phyloP scores from a whole-genome alignment of 768 basidiomycete species.

The Podaxis sp. region DNA sequence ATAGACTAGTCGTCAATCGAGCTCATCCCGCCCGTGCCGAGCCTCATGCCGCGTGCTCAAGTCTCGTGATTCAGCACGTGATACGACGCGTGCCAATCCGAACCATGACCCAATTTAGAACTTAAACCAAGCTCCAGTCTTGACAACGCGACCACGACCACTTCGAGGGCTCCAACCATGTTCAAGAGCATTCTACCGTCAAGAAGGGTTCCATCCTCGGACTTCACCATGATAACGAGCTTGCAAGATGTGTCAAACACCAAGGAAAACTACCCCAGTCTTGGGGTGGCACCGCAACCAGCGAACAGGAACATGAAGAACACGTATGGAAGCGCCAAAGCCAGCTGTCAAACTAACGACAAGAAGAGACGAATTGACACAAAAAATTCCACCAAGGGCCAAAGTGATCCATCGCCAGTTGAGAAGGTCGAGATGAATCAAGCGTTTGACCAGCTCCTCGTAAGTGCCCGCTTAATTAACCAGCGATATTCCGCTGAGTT shows the following conservation, averaged over 20 bases:
- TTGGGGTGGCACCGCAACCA: slow-evolving; percentile 21
- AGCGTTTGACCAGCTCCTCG: slow-evolving; percentile 82
- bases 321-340: slow-evolving; percentile 33
- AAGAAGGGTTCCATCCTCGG: slow-evolving; percentile 62
- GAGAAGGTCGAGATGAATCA: slow-evolving; percentile 48
- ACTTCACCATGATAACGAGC: slow-evolving; percentile 72
- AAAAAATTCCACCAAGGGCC: slow-evolving; percentile 25
- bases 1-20: background rate
- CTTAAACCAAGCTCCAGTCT: slow-evolving; percentile 22
- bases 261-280: slow-evolving; percentile 67
- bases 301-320: slow-evolving; percentile 23
- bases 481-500: slow-evolving; percentile 2
- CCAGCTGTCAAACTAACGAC: slow-evolving; percentile 42
- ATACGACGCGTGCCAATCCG: slow-evolving; percentile 32
- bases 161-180: slow-evolving; percentile 43
- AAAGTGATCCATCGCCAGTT: slow-evolving; percentile 29
- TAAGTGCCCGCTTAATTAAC: slow-evolving; percentile 34
- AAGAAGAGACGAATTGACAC: slow-evolving; percentile 39
- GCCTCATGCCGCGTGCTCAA: background rate
- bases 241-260: slow-evolving; percentile 47
- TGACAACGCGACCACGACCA: slow-evolving; percentile 15
- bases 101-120: slow-evolving; percentile 34
- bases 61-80: slow-evolving; percentile 27
- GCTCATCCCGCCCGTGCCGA: too few species aligned
- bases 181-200: slow-evolving; percentile 80